phyloP scores from a whole-genome alignment of 2,329 filamentous ascomycete genomes.

The Aspergillus neoniger region DNA sequence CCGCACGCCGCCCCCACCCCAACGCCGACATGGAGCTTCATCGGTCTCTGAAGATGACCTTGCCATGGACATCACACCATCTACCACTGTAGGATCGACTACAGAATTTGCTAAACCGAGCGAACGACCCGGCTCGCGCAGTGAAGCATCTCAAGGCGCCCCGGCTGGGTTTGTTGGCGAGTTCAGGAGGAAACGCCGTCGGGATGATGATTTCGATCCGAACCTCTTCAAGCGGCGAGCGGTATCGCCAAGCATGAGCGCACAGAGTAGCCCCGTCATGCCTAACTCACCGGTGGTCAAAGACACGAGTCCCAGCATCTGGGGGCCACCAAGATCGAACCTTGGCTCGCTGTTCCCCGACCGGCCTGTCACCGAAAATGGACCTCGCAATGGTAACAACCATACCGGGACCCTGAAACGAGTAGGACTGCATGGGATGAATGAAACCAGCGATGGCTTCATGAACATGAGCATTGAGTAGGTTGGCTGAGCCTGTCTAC shows the following conservation, averaged over 20 bases:
- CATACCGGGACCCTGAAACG: constrained; percentile 52
- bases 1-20: constrained; percentile 65
- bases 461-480: constrained; percentile 98
- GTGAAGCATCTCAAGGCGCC: constrained; percentile 45
- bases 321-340: constrained; percentile 71
- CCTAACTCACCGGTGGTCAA: constrained; percentile 77
- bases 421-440: constrained; percentile 88
- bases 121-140: constrained; percentile 38
- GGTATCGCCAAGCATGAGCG: constrained; percentile 87
- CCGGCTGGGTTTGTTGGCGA: constrained; percentile 64
- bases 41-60: constrained; percentile 47
- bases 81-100: constrained; percentile 31
- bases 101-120: constrained; percentile 37
- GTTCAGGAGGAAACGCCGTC: constrained; percentile 75
- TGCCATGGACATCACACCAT: constrained; percentile 44
- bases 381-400: constrained; percentile 53
- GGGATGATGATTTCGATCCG: constrained; percentile 89
- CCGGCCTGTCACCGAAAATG: constrained; percentile 52
- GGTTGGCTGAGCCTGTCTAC: constrained; percentile 14
- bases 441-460: constrained; percentile 88
- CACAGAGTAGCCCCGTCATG: constrained; percentile 83
- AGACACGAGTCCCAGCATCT: constrained; percentile 60
- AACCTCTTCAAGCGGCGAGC: constrained; percentile 86
- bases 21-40: constrained; percentile 58
- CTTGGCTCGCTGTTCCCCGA: constrained; percentile 52